Percentiles rank a stretch among this genome's conserved stretches.
Conservation (phyloP, 257 asterid genomes). For the Fraxinus pennsylvanica region DNA sequence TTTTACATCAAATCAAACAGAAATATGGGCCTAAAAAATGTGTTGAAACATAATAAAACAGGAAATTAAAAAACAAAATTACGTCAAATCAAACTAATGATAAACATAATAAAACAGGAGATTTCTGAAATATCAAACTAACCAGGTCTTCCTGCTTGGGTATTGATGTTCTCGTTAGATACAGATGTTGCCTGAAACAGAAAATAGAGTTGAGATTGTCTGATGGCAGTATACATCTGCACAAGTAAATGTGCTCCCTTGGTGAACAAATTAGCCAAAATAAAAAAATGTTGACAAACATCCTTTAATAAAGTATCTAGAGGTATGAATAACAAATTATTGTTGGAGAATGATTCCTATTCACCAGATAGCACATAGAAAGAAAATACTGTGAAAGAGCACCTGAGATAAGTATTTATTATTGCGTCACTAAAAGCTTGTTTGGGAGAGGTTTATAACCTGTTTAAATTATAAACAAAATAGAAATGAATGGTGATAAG, state of each 20-base stretch:
- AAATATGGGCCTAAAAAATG: background rate
- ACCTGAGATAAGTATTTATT: background rate
- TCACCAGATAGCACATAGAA: background rate
- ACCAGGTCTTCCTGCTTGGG: slow-evolving; percentile 66
- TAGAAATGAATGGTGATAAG: no score
- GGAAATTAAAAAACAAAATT: no score
- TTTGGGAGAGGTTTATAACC: no score
- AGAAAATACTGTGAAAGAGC: background rate
- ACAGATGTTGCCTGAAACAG: slow-evolving; percentile 55
- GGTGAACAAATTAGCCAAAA: slow-evolving; percentile 11
- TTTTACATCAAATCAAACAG: background rate
- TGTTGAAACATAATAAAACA: background rate
- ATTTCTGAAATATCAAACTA: slow-evolving; percentile 26
- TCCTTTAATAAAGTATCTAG: background rate
- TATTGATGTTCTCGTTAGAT: slow-evolving; percentile 39
- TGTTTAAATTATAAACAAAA: no score
- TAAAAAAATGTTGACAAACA: slow-evolving; percentile 5
- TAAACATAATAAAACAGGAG: no score
- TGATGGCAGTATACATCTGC: slow-evolving; percentile 2
- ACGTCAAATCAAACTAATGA: no score
- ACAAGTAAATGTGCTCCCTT: background rate
- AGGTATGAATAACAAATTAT: background rate
- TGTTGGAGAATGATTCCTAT: background rate
- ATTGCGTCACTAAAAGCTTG: background rate
- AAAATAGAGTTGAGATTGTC: slow-evolving; percentile 14